Evolutionary conservation across 2,329 filamentous ascomycete genomes (phyloP).

Genomic region (Diaporthe sp.): DNA sequence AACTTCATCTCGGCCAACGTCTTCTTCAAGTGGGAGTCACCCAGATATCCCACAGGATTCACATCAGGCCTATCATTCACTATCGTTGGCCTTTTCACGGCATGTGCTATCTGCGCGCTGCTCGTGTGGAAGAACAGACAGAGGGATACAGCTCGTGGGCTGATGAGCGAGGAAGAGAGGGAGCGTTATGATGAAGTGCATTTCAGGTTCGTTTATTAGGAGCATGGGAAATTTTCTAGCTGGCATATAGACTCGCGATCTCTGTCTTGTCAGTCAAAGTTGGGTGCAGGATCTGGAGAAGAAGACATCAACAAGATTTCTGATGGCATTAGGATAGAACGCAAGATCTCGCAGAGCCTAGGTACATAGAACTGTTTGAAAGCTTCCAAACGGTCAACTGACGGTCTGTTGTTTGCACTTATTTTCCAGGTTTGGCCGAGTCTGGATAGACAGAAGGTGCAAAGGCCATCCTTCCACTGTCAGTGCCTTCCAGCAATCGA

Average conservation of each 20-base stretch:
- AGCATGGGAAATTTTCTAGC: not conserved
- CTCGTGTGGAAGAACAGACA: conserved; percentile 1
- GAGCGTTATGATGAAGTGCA: conserved; percentile 16
- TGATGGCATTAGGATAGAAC: not conserved
- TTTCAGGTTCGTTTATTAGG: conserved; percentile 28
- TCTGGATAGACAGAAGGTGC: too few species aligned
- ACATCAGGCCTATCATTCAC: conserved; percentile 52
- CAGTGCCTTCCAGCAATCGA: not conserved
- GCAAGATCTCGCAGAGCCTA: too few species aligned
- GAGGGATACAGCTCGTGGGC: not conserved
- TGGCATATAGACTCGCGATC: too few species aligned
- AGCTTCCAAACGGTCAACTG: not conserved
- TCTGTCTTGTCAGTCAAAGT: not conserved
- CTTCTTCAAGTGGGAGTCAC: conserved; percentile 55
- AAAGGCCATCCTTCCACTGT: not conserved
- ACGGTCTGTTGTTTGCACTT: not conserved
- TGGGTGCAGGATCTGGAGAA: not conserved
- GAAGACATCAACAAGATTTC: not conserved
- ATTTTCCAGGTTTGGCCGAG: too few species aligned
- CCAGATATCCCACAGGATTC: conserved; percentile 55
- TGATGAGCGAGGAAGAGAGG: conserved; percentile 28
- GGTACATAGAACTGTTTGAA: not conserved
- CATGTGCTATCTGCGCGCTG: not conserved
- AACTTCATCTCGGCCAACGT: conserved; percentile 58
- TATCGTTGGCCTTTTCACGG: conserved; percentile 14